Percentiles rank a stretch among this genome's conserved stretches.
Conservation (phyloP, 2,329 filamentous ascomycete species). For the Fusarium luffae region DNA sequence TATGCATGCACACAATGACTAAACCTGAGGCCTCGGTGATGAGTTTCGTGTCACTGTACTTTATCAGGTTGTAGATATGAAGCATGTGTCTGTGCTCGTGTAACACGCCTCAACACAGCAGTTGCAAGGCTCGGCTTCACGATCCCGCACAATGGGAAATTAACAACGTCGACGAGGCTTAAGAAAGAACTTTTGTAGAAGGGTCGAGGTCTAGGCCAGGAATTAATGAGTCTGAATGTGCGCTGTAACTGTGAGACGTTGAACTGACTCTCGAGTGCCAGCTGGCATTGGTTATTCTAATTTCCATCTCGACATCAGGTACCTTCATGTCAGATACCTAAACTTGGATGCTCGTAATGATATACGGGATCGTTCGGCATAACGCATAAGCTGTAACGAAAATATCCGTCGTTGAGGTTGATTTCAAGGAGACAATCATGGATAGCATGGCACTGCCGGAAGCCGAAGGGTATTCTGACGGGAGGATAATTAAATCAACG, state of each 20-base stretch:
- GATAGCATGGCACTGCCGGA: background rate
- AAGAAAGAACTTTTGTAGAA: constrained; percentile 8
- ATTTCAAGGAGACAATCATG: background rate
- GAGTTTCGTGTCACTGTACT: background rate
- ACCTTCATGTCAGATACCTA: background rate
- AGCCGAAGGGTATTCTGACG: background rate
- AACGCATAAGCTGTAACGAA: constrained; percentile 9
- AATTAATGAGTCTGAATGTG: background rate
- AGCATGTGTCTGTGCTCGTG: constrained; percentile 28
- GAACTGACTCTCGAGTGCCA: constrained; percentile 6
- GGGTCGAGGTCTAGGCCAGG: background rate
- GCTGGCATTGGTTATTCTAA: background rate
- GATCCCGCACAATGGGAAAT: constrained; percentile 9
- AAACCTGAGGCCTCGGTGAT: background rate
- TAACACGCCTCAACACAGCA: background rate
- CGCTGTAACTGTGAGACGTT: constrained; percentile 30
- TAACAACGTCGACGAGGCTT: background rate
- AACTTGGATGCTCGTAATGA: background rate
- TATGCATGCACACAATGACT: background rate
- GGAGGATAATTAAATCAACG: constrained; percentile 17
- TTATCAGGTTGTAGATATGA: constrained; percentile 24
- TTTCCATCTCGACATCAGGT: background rate
- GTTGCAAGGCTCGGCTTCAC: constrained; percentile 2
- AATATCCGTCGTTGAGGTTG: background rate
- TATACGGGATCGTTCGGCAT: background rate